phyloP scores from a whole-genome alignment of 805 yeast genomes.

The Ogataea polymorpha region DNA sequence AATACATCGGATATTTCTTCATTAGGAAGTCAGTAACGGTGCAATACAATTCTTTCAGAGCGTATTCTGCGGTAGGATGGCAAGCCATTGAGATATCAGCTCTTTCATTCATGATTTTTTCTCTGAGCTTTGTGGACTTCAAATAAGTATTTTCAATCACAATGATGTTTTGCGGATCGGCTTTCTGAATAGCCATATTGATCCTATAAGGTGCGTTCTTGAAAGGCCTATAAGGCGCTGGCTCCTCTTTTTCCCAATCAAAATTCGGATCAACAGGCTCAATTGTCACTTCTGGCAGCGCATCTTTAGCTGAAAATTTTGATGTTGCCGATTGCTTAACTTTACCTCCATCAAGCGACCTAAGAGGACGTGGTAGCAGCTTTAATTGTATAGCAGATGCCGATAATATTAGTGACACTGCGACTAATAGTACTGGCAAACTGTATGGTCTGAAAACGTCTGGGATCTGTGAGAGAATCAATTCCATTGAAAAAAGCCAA shows the following conservation, averaged over 20 bases:
- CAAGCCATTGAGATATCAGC: conserved; percentile 35
- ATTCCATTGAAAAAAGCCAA: conserved; percentile 1
- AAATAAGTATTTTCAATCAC: conserved; percentile 60
- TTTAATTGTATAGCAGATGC: conserved; percentile 4
- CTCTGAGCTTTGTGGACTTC: conserved; percentile 40
- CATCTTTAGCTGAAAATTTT: not conserved
- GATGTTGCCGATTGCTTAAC: not conserved
- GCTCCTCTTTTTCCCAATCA: conserved; percentile 43
- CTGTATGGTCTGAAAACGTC: conserved; percentile 4
- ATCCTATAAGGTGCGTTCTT: conserved; percentile 50
- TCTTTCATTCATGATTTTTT: conserved; percentile 32
- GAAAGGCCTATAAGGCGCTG: conserved; percentile 45
- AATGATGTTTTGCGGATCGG: conserved; percentile 53
- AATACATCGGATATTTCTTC: conserved; percentile 53
- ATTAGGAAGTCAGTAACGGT: conserved; percentile 33
- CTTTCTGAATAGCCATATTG: conserved; percentile 58
- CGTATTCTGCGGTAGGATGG: conserved; percentile 31
- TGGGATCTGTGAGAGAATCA: not conserved
- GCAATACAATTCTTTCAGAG: conserved; percentile 51
- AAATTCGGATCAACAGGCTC: conserved; percentile 36
- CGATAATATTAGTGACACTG: conserved; percentile 8
- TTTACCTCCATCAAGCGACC: not conserved
- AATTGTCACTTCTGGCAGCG: conserved; percentile 21
- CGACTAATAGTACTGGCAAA: conserved; percentile 8
- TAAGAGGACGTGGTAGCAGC: conserved; percentile 2